These are phyloP conservation scores for Chlorella sp. DNA, from an alignment of 139 green algal genomes.

Conservation along the genomic window DNA sequence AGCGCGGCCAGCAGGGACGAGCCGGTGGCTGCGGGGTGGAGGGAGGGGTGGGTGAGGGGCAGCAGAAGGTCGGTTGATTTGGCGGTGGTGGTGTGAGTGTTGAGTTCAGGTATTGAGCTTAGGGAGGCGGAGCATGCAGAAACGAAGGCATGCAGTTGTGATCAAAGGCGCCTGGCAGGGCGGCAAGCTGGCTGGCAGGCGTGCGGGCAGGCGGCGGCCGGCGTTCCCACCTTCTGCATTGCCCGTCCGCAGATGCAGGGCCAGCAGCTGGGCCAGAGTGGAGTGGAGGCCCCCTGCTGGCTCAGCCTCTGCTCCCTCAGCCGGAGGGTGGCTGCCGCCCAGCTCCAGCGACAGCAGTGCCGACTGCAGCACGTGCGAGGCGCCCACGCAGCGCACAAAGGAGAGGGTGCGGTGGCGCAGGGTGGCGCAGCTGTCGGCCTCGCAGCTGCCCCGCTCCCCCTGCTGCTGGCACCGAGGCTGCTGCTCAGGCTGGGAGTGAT, in stretches of 20 bases:
- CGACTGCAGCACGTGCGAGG: background rate
- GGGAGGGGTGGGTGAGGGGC: background rate
- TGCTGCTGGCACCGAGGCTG: background rate
- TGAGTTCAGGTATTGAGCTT: background rate
- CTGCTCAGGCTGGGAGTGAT: background rate
- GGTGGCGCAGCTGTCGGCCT: background rate
- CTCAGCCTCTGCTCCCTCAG: background rate
- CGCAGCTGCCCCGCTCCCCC: background rate
- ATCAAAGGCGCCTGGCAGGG: background rate
- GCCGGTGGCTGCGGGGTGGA: background rate
- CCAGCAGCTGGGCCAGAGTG: conserved; percentile 10
- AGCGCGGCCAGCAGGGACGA: background rate
- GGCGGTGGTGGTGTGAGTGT: no score
- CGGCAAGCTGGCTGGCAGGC: background rate
- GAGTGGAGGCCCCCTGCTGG: background rate
- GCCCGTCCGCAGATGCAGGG: background rate
- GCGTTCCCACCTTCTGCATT: background rate
- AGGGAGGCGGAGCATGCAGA: background rate
- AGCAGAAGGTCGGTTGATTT: no score
- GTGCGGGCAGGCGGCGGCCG: background rate
- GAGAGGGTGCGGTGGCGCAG: background rate
- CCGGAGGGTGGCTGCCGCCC: background rate
- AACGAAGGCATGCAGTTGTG: background rate
- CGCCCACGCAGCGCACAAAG: background rate
- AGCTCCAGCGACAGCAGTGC: conserved; percentile 11